phyloP scores from a whole-genome alignment of 2,329 filamentous ascomycete species.

The Fusarium zealandicum region DNA sequence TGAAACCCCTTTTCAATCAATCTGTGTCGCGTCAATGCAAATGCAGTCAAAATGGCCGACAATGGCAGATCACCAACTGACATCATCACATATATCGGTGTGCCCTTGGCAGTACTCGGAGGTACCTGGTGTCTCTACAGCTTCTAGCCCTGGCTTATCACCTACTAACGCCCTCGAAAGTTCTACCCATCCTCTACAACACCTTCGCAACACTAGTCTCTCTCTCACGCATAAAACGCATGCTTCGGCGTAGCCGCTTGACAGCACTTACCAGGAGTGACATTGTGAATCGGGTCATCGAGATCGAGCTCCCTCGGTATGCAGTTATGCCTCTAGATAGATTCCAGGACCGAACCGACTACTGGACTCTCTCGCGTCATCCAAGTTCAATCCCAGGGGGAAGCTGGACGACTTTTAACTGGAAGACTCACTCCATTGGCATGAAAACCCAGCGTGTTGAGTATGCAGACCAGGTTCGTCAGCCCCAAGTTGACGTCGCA shows the following conservation, averaged over 20 bases:
- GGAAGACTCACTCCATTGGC: constrained; percentile 68
- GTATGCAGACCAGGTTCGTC: constrained; percentile 63
- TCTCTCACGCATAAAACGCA: constrained; percentile 65
- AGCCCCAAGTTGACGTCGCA: constrained; percentile 59
- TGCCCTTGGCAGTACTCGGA: constrained; percentile 65
- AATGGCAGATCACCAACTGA: constrained; percentile 50
- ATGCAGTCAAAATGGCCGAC: constrained; percentile 41
- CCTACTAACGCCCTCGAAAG: constrained; percentile 30
- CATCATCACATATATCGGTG: constrained; percentile 63
- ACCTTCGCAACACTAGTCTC: constrained; percentile 66
- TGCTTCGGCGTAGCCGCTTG: constrained; percentile 63
- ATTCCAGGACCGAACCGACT: constrained; percentile 59
- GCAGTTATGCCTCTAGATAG: constrained; percentile 68
- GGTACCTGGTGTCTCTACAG: constrained; percentile 23
- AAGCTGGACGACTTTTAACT: constrained; percentile 71
- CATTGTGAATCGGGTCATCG: constrained; percentile 70
- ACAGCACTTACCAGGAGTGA: constrained; percentile 68
- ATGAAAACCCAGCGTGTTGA: constrained; percentile 68
- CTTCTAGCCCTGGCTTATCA: neutral
- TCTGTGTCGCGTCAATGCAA: neutral
- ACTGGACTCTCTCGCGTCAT: constrained; percentile 63
- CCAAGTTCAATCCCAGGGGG: constrained; percentile 65
- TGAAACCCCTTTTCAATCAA: constrained; percentile 9
- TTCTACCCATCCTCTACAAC: constrained; percentile 72
- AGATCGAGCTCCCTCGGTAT: constrained; percentile 70